Evolutionary conservation across 805 yeast genomes (phyloP), one percentile per base, ranked within the genome.

Genomic region (Limtongia smithiae): DNA sequence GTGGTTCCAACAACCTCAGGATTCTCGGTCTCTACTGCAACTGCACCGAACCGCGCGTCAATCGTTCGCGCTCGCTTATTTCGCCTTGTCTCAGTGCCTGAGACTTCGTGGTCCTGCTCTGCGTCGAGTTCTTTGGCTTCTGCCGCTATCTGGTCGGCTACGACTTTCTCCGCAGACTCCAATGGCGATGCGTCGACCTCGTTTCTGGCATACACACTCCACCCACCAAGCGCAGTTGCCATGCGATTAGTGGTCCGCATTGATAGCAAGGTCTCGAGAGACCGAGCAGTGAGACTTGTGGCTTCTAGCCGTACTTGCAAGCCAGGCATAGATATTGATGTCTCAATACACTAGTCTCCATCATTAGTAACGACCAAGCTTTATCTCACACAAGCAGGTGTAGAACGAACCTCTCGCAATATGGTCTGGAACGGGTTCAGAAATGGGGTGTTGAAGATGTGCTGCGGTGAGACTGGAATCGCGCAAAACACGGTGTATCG

Each of bases 161-260:
- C 36, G 3, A 44, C 32, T 15, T 30, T 34, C 17, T 50, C 56
- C 8, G 48, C 48, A 1, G 57, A 35, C 15, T 45, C 46, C 11
- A 58, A 37, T 5, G 59, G 59, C 8, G 58, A 49, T 24, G 30
- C 44, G 20, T 58, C 61, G 4, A 51, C 57, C 24, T 25, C 37
- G 44, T 50, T 50, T 5, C 54, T 48, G 7, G 60, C 60, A 41
- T 57, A 58, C 7, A 43, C 38, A 15, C 37, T 41, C 61, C 61
- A 58, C 8, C 61, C 60, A 15, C 59, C 60, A 3, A 31, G 39
- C 8, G 60, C 55, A 7, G 50, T 48, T 34, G 58, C 27, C 15
- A 18, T 24, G 18, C 58, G 42, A 5, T 46, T 30, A 11, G 46
- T 35, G 2, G 44, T 39, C 14, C 57, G 47, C 27, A 54, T 32